These are phyloP conservation scores for Chionographis japonica DNA, from an alignment of 106 monocot genomes.

Conservation along the genomic window DNA sequence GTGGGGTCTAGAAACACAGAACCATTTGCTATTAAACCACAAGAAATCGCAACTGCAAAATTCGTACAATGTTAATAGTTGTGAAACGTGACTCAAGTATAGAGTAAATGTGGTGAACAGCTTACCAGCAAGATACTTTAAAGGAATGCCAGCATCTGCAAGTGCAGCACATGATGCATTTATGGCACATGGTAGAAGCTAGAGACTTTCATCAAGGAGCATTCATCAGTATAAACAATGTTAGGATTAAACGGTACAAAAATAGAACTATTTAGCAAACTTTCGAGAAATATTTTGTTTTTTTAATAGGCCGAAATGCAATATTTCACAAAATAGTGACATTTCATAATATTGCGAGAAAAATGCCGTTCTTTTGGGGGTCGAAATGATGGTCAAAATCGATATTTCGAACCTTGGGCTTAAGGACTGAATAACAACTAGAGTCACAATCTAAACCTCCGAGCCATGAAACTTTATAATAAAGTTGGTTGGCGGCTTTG, in stretches of 20 bases:
- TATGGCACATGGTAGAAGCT: constrained; percentile 98
- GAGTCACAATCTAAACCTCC: no score
- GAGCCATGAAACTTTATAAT: no score
- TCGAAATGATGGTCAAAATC: no score
- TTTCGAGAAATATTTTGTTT: no score
- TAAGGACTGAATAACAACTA: no score
- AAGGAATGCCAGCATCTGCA: constrained; percentile 87
- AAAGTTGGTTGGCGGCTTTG: no score
- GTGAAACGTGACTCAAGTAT: background rate
- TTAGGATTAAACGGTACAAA: background rate
- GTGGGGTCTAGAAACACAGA: constrained; percentile 73
- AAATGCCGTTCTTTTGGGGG: no score
- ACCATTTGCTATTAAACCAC: constrained; percentile 58
- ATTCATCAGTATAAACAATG: constrained; percentile 1
- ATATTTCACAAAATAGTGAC: no score
- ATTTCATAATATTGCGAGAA: no score
- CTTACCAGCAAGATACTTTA: constrained; percentile 90
- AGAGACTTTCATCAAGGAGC: constrained; percentile 43
- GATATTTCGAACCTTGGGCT: no score
- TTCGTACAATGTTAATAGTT: constrained; percentile 8
- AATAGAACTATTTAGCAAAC: no score
- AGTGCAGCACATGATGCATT: constrained; percentile 98
- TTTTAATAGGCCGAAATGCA: no score
- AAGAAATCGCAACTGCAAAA: constrained; percentile 75
- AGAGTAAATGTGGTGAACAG: background rate